Evolutionary conservation across 345 rosid genomes (phyloP), one percentile per base, ranked within the genome.

Genomic region (Noccaea caerulescens): DNA sequence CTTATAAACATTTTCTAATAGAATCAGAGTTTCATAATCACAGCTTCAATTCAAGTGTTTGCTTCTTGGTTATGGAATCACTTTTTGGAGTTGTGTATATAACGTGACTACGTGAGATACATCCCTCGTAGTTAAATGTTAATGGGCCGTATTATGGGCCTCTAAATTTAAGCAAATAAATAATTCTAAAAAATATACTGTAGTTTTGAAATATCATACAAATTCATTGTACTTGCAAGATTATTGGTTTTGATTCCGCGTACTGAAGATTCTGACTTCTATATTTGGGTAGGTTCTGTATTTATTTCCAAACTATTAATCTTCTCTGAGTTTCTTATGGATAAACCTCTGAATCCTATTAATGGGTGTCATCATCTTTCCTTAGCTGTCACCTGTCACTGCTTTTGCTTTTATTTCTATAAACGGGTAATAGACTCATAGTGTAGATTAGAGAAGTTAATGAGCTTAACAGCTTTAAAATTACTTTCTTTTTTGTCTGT

Each of bases 331-430:
- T 69, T 36, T 57, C 63, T 55, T 56, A 45, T 68, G 46, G 64
- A 46, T 58, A 69, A 56, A 53, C 55, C 65, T 56, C 20, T 68
- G 41, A 70, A 59, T 37, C 50, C 20, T 5, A 55, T 72, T 64
- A 56, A 36, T 55, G 51, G 64, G 36, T 27, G 51, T 56, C 64
- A 64, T 64, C 64, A 63, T 56, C 64, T 37, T 45, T 56, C 16
- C 37, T 13, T 65, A 65, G 58, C 59, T 65, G 72, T 73, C 59
- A 33, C 14, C 6, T 73, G 65, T 73, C 71, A 65, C 25, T 65
- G 42, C 66, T 65, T 57, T 56, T 65, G 25, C 58, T 73, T 72
- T 13, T 52, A 11, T 38, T 60, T 30, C 58, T 64, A 37, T 13
- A 43, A 20, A 20, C 44, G 2, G 38, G 32, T 72, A 41, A 43